Evolutionary conservation across 208 protist genomes (phyloP).

Genomic region (Leishmania mexicana): DNA sequence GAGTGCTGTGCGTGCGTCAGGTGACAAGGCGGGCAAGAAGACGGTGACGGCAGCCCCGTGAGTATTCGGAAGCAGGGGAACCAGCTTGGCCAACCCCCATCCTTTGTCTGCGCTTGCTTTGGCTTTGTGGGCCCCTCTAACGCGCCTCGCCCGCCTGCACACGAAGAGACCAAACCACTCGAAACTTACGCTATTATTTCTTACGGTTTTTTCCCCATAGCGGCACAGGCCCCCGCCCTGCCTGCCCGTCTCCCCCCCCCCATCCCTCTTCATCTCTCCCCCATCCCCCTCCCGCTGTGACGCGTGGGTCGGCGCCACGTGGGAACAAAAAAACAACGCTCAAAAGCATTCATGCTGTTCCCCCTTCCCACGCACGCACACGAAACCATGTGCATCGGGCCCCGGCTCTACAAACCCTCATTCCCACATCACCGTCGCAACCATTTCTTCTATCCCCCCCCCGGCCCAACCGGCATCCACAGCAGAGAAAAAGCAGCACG

Average conservation of each 20-base stretch:
- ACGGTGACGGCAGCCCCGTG: slow-evolving; percentile 11
- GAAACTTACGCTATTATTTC: neutral
- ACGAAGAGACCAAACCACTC: neutral
- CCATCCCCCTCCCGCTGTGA: neutral
- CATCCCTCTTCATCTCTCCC: neutral
- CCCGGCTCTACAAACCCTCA: neutral
- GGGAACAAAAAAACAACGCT: neutral
- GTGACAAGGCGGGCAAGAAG: slow-evolving; percentile 18
- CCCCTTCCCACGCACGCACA: neutral
- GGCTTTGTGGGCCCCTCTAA: neutral
- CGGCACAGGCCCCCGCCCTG: neutral
- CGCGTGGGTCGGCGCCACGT: neutral
- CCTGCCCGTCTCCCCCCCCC: neutral
- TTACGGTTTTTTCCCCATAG: neutral
- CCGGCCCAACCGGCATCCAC: too few species aligned
- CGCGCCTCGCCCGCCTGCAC: neutral
- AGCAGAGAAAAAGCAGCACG: too few species aligned
- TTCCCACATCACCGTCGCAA: neutral
- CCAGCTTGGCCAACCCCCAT: neutral
- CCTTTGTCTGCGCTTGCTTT: neutral
- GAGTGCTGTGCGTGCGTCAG: slow-evolving; percentile 27
- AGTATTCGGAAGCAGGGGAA: neutral
- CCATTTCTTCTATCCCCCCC: neutral
- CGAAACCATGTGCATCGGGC: neutral
- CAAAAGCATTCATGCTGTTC: neutral